A percentile compares a stretch with the other conserved stretches of the same genome.
phyloP scores from a whole-genome alignment of 495 filamentous ascomycete genomes.

The Neurospora tetrasperma region DNA sequence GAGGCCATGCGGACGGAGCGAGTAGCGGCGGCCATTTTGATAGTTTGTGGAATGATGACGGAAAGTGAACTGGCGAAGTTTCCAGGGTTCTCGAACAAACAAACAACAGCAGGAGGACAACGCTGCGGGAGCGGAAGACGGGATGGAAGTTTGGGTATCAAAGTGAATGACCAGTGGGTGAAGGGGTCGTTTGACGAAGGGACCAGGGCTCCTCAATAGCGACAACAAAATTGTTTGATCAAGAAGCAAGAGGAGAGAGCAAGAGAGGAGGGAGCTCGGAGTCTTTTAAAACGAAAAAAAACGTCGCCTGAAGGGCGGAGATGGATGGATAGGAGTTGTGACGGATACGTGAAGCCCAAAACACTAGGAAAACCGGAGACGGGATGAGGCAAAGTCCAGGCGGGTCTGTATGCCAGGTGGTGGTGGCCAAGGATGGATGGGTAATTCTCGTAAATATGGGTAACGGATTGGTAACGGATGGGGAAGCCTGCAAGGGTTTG shows the following conservation, averaged over 20 bases:
- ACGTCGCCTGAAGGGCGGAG: neutral
- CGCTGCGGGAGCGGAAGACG: neutral
- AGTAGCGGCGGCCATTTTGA: constrained; percentile 30
- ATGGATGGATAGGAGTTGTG: neutral
- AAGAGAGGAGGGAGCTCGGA: constrained; percentile 5
- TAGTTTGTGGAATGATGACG: neutral
- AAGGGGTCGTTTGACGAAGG: constrained; percentile 13
- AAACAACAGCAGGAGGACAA: neutral
- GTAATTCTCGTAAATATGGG: neutral
- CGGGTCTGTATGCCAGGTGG: constrained; percentile 1
- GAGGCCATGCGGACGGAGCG: constrained; percentile 27
- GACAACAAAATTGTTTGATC: constrained; percentile 27
- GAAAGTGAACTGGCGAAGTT: neutral
- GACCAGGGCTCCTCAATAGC: constrained; percentile 30
- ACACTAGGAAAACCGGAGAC: constrained; percentile 8
- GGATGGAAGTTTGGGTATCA: neutral
- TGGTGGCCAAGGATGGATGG: constrained; percentile 10
- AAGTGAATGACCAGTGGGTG: neutral
- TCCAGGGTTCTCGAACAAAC: neutral
- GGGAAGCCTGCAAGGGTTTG: neutral
- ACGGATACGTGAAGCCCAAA: neutral
- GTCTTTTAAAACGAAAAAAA: constrained; percentile 18
- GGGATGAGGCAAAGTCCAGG: constrained; percentile 19
- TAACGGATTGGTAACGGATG: neutral
- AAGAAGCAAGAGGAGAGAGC: neutral